Evolutionary conservation across 768 basidiomycete genomes (phyloP), one percentile per base, ranked within the genome.

Genomic region (Russula sp.): DNA sequence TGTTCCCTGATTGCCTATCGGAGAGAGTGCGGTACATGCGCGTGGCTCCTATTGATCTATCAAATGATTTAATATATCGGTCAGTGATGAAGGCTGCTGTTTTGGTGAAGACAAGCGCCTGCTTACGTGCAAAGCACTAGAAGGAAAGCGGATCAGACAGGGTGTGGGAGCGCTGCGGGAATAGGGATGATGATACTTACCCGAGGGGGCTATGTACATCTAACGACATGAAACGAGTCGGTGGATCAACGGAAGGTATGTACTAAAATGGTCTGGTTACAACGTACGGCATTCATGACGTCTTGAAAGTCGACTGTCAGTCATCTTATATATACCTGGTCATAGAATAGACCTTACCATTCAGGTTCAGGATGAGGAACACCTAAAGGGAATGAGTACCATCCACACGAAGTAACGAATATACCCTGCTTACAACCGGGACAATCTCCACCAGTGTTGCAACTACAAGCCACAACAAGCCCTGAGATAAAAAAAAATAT

Each of bases 101-200:
- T 3, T 16, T 2, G 20, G 7, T 22, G 14, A 18, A 1, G 18
- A 13, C 38, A 51, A 56, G 49, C 42, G 56, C 60, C 3, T 11
- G 24, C 67, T 66, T 61, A 67, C 67, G 67, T 67, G 67, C 56
- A 67, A 18, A 67, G 55, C 10, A 62, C 67, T 67, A 53, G 22
- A 54, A 44, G 24, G 28, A 5, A n/a, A 32, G 40, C n/a, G 20
- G 53, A 57, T n/a, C 11, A 32, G 42, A 57, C 56, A 65, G 44
- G n/a, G n/a, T 34, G 36, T 38, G 50, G 54, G 49, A 20, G 32
- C 40, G 28, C 11, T 44, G 50, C 36, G 14, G 20, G n/a, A 34
- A 30, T 32, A 26, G 38, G 52, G 24, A 44, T 34, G 24, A 46
- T 18, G 26, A 51, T 13, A 22, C n/a, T 61, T 55, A 66, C 67